Conservation (phyloP, 768 basidiomycete species). For the Collybiopsis luxurians region DNA sequence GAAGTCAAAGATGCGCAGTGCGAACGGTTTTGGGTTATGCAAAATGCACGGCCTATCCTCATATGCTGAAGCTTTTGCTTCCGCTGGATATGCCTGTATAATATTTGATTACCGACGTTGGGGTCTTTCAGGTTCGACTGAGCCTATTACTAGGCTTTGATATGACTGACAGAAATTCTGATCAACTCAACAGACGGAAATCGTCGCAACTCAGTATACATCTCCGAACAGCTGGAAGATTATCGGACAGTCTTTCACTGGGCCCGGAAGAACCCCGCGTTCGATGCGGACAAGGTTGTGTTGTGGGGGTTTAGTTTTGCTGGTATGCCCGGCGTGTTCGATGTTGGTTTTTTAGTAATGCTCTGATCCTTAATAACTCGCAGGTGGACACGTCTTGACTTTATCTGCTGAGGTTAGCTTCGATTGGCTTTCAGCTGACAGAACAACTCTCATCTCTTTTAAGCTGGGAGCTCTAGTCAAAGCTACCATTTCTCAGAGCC, state of each 20-base stretch:
- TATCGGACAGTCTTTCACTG: constrained; percentile 27
- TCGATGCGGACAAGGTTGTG: constrained; percentile 21
- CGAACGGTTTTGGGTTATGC: constrained; percentile 24
- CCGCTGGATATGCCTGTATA: constrained; percentile 25
- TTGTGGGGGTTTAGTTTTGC: constrained; percentile 29
- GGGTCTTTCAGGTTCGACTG: background rate
- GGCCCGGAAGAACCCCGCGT: constrained; percentile 16
- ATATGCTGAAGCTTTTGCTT: constrained; percentile 25
- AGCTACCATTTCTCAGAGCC: constrained; percentile 26
- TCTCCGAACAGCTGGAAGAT: constrained; percentile 31
- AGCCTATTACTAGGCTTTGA: too few species aligned
- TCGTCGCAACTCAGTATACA: constrained; percentile 22
- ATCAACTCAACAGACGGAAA: constrained; percentile 20
- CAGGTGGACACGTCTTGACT: constrained; percentile 27
- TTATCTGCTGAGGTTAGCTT: constrained; percentile 24
- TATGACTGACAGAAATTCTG: too few species aligned
- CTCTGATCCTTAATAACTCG: background rate
- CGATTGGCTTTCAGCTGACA: background rate
- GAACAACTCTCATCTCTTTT: background rate
- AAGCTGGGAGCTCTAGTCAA: constrained; percentile 4
- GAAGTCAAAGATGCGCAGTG: constrained; percentile 15
- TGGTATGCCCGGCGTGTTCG: constrained; percentile 2
- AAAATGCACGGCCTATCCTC: constrained; percentile 23
- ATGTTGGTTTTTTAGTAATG: background rate
- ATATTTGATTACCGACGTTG: constrained; percentile 30